Conservation (phyloP, 129 eudicot species). For the Sambucus nigra region DNA sequence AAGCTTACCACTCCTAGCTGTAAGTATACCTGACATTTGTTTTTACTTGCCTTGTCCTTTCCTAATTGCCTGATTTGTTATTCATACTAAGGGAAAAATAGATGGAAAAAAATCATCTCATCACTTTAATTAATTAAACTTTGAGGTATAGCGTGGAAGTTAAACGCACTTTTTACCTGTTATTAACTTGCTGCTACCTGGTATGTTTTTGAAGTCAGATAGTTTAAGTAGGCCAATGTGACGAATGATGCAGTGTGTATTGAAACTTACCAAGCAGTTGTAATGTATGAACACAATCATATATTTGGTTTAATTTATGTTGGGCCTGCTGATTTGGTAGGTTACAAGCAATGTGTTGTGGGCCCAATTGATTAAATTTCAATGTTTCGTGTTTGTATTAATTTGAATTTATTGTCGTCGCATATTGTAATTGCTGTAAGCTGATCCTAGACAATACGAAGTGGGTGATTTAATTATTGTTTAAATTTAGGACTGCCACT, state of each 20-base stretch:
- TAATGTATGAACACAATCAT: background rate
- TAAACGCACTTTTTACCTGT: background rate
- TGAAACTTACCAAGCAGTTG: background rate
- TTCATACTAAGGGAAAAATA: background rate
- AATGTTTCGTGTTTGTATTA: too few species aligned
- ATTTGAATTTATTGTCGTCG: too few species aligned
- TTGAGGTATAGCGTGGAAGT: background rate
- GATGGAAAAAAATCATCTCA: background rate
- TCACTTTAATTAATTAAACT: background rate
- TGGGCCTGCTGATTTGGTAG: background rate
- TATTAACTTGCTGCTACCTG: background rate
- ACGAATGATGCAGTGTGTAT: background rate
- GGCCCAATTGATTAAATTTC: background rate
- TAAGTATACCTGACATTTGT: conserved; percentile 21
- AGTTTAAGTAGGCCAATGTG: too few species aligned
- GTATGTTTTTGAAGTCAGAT: background rate
- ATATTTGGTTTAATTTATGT: background rate
- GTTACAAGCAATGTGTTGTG: background rate
- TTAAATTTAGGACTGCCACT: too few species aligned
- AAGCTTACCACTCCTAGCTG: conserved; percentile 78
- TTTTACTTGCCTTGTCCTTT: background rate
- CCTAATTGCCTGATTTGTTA: background rate
- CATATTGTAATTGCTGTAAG: too few species aligned
- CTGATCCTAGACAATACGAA: too few species aligned
- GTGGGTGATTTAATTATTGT: too few species aligned